A percentile compares a stretch with the other conserved stretches of the same genome.
phyloP scores from a whole-genome alignment of 2,329 filamentous ascomycete species.

The Cladosporium colombiae region DNA sequence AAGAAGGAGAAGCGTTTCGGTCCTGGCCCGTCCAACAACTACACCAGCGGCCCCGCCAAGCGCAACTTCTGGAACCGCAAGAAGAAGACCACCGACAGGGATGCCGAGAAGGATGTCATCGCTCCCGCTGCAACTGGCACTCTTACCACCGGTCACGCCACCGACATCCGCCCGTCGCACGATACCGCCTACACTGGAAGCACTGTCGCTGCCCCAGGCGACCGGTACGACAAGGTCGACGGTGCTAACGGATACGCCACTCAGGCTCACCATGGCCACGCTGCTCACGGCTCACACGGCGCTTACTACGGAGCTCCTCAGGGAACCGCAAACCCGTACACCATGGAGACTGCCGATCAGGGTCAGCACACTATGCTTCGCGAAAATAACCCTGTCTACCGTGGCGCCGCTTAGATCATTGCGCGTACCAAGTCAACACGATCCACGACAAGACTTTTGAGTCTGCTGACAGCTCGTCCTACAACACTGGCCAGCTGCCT shows the following conservation, averaged over 20 bases:
- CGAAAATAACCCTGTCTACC: constrained; percentile 20
- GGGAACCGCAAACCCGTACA: constrained; percentile 44
- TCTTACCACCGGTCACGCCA: constrained; percentile 32
- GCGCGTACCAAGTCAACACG: constrained; percentile 34
- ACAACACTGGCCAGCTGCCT: not conserved
- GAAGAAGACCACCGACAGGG: constrained; percentile 29
- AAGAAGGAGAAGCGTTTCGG: constrained; percentile 73
- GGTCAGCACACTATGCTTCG: not conserved
- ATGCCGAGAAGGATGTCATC: constrained; percentile 48
- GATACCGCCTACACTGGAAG: constrained; percentile 55
- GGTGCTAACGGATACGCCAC: constrained; percentile 28
- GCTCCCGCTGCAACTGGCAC: constrained; percentile 31
- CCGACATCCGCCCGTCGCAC: constrained; percentile 47
- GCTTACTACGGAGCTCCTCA: constrained; percentile 51
- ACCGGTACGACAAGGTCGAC: constrained; percentile 33
- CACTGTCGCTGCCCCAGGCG: constrained; percentile 44
- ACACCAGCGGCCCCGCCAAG: constrained; percentile 62
- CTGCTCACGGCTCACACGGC: constrained; percentile 34
- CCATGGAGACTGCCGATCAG: constrained; percentile 31
- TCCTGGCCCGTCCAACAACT: constrained; percentile 65
- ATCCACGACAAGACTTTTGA: constrained; percentile 21
- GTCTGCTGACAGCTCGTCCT: not conserved
- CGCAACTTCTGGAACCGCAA: constrained; percentile 43
- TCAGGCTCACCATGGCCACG: constrained; percentile 22
- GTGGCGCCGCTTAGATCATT: not conserved